Evolutionary conservation across 768 basidiomycete genomes (phyloP).

Genomic region (Daedaleopsis sinensis): DNA sequence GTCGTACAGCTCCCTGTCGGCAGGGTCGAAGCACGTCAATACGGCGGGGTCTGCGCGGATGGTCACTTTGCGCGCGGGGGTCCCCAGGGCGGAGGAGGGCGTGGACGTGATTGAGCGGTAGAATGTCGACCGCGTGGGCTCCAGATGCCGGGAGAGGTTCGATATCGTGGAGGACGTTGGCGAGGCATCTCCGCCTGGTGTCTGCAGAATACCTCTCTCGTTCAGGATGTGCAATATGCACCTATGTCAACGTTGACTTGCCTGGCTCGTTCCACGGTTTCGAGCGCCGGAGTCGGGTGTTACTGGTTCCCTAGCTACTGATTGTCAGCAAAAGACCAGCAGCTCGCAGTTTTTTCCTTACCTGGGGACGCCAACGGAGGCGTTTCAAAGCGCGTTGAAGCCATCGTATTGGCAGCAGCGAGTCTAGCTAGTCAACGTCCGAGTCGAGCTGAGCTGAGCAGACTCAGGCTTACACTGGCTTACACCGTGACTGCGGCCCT

Average conservation of each 20-base stretch:
- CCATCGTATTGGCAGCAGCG: too few species aligned
- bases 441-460: background rate
- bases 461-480: background rate
- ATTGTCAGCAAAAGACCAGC: background rate
- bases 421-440: background rate
- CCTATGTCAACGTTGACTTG: background rate
- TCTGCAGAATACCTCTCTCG: background rate
- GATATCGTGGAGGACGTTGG: slow-evolving; percentile 24
- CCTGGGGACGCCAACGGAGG: slow-evolving; percentile 3
- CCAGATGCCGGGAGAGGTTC: slow-evolving; percentile 15
- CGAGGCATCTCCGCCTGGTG: slow-evolving; percentile 17
- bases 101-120: slow-evolving; percentile 14
- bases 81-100: slow-evolving; percentile 24
- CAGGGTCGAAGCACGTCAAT: slow-evolving; percentile 73
- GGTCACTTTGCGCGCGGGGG: slow-evolving; percentile 37
- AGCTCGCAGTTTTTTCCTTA: background rate
- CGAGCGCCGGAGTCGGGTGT: slow-evolving; percentile 22
- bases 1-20: slow-evolving; percentile 76
- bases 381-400: slow-evolving; percentile 14
- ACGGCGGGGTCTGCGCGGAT: slow-evolving; percentile 70
- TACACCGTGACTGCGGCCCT: slow-evolving; percentile 3
- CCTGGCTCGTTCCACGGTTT: slow-evolving; percentile 17
- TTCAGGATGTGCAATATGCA: background rate
- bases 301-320: slow-evolving; percentile 12
- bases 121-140: slow-evolving; percentile 12